A percentile compares a stretch with the other conserved stretches of the same genome.
Evolutionary conservation across 768 basidiomycete genomes (phyloP).

Genomic region (Agaricus blazei): DNA sequence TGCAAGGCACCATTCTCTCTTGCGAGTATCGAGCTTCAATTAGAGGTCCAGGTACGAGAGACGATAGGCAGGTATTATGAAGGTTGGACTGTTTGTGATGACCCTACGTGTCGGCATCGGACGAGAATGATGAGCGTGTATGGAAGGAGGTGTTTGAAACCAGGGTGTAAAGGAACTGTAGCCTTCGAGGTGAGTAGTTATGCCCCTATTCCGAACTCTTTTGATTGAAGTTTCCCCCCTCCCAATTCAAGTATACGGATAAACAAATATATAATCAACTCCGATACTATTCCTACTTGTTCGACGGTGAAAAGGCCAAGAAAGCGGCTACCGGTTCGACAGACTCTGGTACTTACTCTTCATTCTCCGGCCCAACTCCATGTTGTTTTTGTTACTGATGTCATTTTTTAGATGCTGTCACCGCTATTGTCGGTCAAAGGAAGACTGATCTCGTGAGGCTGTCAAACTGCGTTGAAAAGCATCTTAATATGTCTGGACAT

Average conservation of each 20-base stretch:
- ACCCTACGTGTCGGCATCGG: constrained; percentile 73
- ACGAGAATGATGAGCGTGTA: constrained; percentile 96
- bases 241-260: constrained; percentile 67
- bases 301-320: constrained; percentile 63
- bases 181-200: constrained; percentile 60
- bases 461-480: constrained; percentile 58
- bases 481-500: constrained; percentile 83
- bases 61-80: constrained; percentile 83
- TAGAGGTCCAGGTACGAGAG: constrained; percentile 80
- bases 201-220: background rate
- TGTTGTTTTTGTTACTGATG: background rate
- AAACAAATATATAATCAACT: constrained; percentile 85
- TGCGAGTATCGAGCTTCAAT: constrained; percentile 73
- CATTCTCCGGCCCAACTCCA: background rate
- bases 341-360: constrained; percentile 30
- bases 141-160: constrained; percentile 72
- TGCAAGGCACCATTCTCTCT: constrained; percentile 51
- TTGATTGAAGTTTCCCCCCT: constrained; percentile 6
- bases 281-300: constrained; percentile 74
- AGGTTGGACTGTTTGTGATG: constrained; percentile 84
- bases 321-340: constrained; percentile 44
- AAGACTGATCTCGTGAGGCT: constrained; percentile 45
- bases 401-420: constrained; percentile 45
- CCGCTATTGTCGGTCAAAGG: constrained; percentile 46
- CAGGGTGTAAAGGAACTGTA: constrained; percentile 65